These are phyloP conservation scores for Eimeria praecox DNA, from an alignment of 169 alveolate genomes.

Conservation along the genomic window DNA sequence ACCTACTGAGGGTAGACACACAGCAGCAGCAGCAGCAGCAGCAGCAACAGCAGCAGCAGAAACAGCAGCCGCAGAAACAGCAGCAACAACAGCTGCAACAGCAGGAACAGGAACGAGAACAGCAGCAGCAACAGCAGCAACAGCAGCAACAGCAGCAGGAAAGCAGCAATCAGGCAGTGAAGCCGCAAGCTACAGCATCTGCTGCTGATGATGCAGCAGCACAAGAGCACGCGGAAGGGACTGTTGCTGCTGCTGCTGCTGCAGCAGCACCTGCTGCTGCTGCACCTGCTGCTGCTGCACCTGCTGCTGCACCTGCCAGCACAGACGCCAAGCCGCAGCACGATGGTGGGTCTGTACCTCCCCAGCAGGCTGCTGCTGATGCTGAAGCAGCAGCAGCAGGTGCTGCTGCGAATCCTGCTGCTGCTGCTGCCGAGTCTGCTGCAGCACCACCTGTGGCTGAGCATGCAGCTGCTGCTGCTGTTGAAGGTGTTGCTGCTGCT, in stretches of 20 bases:
- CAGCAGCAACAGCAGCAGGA: neutral
- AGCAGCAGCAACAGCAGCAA: neutral
- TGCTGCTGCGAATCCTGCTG: neutral
- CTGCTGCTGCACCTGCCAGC: conserved; percentile 2
- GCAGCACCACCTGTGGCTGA: neutral
- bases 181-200: neutral
- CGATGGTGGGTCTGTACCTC: neutral
- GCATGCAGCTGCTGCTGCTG: neutral
- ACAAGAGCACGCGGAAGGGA: neutral
- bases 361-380: conserved; percentile 4
- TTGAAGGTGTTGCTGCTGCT: neutral
- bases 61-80: neutral
- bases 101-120: neutral
- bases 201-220: neutral
- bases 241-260: conserved; percentile 54
- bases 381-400: neutral
- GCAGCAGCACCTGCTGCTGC: conserved; percentile 30
- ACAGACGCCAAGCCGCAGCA: neutral
- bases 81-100: neutral
- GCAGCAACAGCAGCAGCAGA: conserved; percentile 8
- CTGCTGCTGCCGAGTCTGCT: conserved; percentile 15
- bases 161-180: neutral
- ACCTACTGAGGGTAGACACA: neutral
- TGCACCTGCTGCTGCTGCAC: conserved; percentile 50
- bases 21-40: conserved; percentile 43